A percentile compares a stretch with the other conserved stretches of the same genome.
These are phyloP conservation scores for Senna tora DNA, from an alignment of 306 rosid genomes.

Conservation along the genomic window DNA sequence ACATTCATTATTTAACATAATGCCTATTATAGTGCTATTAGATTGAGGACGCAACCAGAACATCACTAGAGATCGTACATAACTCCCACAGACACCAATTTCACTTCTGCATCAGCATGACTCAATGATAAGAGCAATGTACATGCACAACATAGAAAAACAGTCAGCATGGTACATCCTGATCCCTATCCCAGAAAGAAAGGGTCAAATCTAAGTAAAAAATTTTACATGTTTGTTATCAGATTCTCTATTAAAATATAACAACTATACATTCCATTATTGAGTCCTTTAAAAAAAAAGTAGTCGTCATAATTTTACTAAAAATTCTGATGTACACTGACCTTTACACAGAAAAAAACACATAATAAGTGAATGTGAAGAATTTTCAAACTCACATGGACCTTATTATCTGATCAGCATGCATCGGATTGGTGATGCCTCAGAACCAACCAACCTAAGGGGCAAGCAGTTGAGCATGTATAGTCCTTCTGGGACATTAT, in stretches of 20 bases:
- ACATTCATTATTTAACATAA: neutral
- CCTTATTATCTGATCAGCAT: constrained; percentile 57
- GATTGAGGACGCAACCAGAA: neutral
- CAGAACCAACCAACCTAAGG: constrained; percentile 83
- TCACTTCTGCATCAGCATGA: constrained; percentile 32
- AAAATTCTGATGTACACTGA: no score
- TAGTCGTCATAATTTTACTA: no score
- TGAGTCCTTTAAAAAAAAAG: no score
- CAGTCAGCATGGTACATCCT: constrained; percentile 1
- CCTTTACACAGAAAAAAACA: no score
- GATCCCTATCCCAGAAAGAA: neutral
- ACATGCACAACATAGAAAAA: neutral
- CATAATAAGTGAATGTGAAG: no score
- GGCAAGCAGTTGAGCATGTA: constrained; percentile 77
- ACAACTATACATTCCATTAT: no score
- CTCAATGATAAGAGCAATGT: neutral
- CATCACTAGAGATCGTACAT: neutral
- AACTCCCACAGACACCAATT: constrained; percentile 20
- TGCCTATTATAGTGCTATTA: neutral
- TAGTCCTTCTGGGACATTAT: constrained; percentile 64
- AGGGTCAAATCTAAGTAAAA: neutral
- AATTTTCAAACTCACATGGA: constrained; percentile 28
- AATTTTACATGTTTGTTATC: no score
- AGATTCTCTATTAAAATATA: no score
- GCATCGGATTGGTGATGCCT: constrained; percentile 91